phyloP scores from a whole-genome alignment of 345 rosid genomes.

The Erodium maritimum region DNA sequence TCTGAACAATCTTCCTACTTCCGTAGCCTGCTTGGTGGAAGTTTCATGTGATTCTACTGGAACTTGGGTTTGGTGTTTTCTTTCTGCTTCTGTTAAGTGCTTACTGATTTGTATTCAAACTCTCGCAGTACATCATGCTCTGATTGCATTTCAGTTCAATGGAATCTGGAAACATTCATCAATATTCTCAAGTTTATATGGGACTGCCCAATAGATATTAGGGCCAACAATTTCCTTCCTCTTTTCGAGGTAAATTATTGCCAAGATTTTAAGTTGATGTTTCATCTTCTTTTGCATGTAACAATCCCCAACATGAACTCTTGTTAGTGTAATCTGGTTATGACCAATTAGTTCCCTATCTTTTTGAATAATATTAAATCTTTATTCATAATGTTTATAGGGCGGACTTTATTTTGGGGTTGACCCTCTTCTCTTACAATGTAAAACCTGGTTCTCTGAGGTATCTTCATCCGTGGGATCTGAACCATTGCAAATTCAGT shows the following conservation, averaged over 20 bases:
- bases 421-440: conserved; percentile 1
- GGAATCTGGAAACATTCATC: conserved; percentile 43
- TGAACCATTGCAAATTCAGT: conserved; percentile 15
- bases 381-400: conserved; percentile 21
- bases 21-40: conserved; percentile 1
- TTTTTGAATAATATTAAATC: background rate
- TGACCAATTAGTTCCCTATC: background rate
- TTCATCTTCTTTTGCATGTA: background rate
- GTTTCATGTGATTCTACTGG: background rate
- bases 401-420: conserved; percentile 11
- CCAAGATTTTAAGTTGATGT: too few relatives aligned
- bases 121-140: conserved; percentile 45
- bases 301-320: background rate
- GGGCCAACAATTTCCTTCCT: conserved; percentile 37
- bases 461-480: conserved; percentile 22
- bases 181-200: conserved; percentile 36
- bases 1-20: background rate
- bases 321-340: background rate
- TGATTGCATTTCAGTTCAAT: conserved; percentile 30
- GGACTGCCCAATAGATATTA: conserved; percentile 32
- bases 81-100: too few relatives aligned
- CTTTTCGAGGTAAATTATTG: conserved; percentile 39
- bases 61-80: background rate
- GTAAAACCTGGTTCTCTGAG: conserved; percentile 8
- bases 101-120: background rate